Percentiles rank a stretch among this genome's conserved stretches.
Evolutionary conservation across 2,329 filamentous ascomycete species (phyloP).

Genomic region (Cytospora leucostoma): DNA sequence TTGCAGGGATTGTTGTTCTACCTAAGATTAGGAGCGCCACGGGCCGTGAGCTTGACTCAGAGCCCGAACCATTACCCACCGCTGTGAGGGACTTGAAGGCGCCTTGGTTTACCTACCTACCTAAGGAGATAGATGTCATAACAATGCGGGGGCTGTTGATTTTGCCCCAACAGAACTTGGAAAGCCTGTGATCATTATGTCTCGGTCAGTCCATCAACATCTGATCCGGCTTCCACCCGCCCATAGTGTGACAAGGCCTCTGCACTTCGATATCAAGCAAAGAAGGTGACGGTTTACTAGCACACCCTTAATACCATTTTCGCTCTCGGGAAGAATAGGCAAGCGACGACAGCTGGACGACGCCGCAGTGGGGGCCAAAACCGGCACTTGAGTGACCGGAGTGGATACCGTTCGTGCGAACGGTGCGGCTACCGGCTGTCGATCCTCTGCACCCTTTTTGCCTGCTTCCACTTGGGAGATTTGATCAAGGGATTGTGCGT

Average conservation of each 20-base stretch:
- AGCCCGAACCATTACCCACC: constrained; percentile 1
- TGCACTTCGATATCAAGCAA: not conserved
- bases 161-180: too few relatives aligned
- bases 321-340: not conserved
- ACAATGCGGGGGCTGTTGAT: too few relatives aligned
- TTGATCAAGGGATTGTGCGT: not conserved
- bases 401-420: not conserved
- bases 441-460: not conserved
- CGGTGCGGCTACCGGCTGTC: not conserved
- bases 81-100: not conserved
- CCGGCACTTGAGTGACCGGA: not conserved
- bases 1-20: too few relatives aligned
- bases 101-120: too few relatives aligned
- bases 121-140: too few relatives aligned
- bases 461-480: not conserved
- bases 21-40: constrained; percentile 19
- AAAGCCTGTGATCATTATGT: too few relatives aligned
- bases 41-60: constrained; percentile 4
- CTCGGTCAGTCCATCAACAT: too few relatives aligned
- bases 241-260: too few relatives aligned
- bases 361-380: not conserved
- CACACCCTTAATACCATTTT: not conserved
- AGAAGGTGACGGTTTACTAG: too few relatives aligned
- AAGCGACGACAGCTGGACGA: not conserved
- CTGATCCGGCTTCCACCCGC: too few relatives aligned